A percentile compares a stretch with the other conserved stretches of the same genome.
These are phyloP conservation scores for Cochlearia excelsa DNA, from an alignment of 345 rosid species.

Conservation along the genomic window DNA sequence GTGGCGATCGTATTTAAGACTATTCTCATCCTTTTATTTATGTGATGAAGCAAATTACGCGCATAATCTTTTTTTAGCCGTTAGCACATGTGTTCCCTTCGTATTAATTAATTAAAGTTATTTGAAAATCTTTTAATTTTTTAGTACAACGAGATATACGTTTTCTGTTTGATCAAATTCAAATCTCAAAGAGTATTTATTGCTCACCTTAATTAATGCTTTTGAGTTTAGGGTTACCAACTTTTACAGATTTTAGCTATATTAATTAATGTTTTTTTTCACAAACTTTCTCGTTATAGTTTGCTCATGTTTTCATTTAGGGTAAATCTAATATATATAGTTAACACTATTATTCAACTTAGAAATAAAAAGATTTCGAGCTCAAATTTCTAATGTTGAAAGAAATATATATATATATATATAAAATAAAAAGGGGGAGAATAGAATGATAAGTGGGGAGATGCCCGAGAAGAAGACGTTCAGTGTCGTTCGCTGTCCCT, in stretches of 20 bases:
- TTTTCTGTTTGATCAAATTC: too few species aligned
- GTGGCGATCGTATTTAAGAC: slow-evolving; percentile 6
- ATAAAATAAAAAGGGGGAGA: background rate
- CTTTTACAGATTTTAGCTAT: too few species aligned
- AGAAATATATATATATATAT: background rate
- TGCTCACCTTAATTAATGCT: too few species aligned
- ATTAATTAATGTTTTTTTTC: too few species aligned
- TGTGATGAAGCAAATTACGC: slow-evolving; percentile 1
- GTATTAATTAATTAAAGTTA: slow-evolving; percentile 15
- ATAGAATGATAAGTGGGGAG: slow-evolving; percentile 35
- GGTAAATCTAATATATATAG: too few species aligned
- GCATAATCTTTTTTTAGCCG: background rate
- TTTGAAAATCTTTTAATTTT: slow-evolving; percentile 2
- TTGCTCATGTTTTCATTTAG: too few species aligned
- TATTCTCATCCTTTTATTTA: slow-evolving; percentile 2
- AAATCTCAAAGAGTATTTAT: slow-evolving; percentile 1
- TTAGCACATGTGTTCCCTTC: slow-evolving; percentile 34
- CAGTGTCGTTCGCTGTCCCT: slow-evolving; percentile 24
- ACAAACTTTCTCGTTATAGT: too few species aligned
- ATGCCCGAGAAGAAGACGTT: slow-evolving; percentile 36
- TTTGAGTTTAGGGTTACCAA: too few species aligned
- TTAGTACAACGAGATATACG: too few species aligned
- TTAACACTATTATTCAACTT: too few species aligned
- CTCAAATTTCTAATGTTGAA: background rate
- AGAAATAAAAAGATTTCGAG: background rate